Evolutionary conservation across 495 filamentous ascomycete species (phyloP), one percentile per base, ranked within the genome.

Genomic region (Aspergillus conjunctus): DNA sequence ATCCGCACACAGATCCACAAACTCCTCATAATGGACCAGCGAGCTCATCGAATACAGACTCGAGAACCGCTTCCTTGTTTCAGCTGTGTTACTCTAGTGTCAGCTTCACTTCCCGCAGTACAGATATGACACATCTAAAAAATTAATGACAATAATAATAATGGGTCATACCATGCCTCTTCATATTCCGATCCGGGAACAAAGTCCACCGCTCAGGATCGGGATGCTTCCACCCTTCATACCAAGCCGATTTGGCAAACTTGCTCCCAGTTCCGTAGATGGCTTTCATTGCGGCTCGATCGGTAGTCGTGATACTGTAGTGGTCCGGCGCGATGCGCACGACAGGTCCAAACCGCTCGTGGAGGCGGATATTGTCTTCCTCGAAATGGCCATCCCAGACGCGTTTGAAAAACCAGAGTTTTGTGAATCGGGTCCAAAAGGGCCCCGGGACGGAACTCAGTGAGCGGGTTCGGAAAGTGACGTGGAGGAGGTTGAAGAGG

Each of bases 371-470:
- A 52, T 81, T 79, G 18, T 75, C 76, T 8, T 68, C 50, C 30
- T 85, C 73, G 52, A 81, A 81, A 11, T 71, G 60, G 12, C 81
- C 79, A 8, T 66, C 61, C 18, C 67, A 70, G 20, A 83, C 67
- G 9, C 68, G 72, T 4, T 69, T 66, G 52, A 85, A 78, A 58
- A 82, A 82, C 84, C 85, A 88, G 18, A 82, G 62, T 22, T 79
- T 76, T 7, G 81, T 83, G 61, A 86, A 80, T 1, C 79, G 77
- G 18, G 85, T 77, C 46, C 79, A 69, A 43, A 76, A 73, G 0
- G 85, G 86, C 14, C 84, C 84, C 0, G 79, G 78, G 51, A 88
- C 71, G 30, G 73, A 62, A 18, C 71, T 68, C 1, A 87, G 73
- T 4, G 76, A 58, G 17, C 59, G 73, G 7, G 65, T 64, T 3